Evolutionary conservation across 305 asterid species (phyloP).

Genomic region (Fraxinus floribunda): DNA sequence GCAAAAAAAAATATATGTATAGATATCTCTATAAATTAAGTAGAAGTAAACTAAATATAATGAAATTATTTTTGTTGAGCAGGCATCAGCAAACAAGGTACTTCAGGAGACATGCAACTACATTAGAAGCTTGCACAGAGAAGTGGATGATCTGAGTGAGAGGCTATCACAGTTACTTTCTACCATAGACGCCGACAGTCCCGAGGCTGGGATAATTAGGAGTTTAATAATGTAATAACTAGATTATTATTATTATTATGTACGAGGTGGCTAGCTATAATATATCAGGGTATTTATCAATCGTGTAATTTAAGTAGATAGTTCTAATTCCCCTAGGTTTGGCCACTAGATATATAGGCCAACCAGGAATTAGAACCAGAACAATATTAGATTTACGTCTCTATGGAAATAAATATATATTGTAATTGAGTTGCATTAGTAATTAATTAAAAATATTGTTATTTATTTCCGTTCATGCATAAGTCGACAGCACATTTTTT

Average conservation of each 20-base stretch:
- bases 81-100: constrained; percentile 86
- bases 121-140: constrained; percentile 75
- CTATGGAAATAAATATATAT: constrained; percentile 8
- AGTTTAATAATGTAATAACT: constrained; percentile 46
- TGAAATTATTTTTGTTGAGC: background rate
- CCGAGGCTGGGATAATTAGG: constrained; percentile 88
- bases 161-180: constrained; percentile 79
- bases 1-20: no score
- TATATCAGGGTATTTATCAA: background rate
- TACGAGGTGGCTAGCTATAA: background rate
- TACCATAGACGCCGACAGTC: constrained; percentile 81
- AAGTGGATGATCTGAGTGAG: constrained; percentile 85
- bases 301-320: background rate
- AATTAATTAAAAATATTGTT: constrained; percentile 1
- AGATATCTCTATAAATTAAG: background rate
- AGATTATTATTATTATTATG: background rate
- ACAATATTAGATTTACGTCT: background rate
- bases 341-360: background rate
- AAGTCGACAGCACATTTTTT: background rate
- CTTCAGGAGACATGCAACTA: constrained; percentile 93
- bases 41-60: background rate
- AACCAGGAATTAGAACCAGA: constrained; percentile 18
- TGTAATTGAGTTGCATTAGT: background rate
- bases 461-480: background rate
- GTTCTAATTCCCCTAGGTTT: constrained; percentile 14